Evolutionary conservation across 768 basidiomycete species (phyloP).

Genomic region (Russula sp.): DNA sequence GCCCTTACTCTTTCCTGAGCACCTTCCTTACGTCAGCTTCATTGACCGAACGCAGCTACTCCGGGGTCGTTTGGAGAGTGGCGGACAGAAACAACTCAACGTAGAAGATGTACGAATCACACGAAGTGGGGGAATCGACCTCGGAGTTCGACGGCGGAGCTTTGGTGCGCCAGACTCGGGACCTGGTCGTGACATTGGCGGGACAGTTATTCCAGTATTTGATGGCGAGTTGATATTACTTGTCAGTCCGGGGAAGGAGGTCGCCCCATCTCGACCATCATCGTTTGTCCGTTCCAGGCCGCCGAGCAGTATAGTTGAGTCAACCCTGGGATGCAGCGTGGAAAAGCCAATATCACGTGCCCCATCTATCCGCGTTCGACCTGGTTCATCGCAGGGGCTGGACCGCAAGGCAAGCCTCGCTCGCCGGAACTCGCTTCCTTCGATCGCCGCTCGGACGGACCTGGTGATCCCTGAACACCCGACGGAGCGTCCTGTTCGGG

Average conservation of each 20-base stretch:
- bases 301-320: constrained; percentile 35
- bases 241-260: constrained; percentile 53
- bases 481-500: constrained; percentile 68
- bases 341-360: constrained; percentile 52
- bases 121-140: constrained; percentile 49
- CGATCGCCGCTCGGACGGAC: constrained; percentile 60
- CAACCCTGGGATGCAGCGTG: constrained; percentile 1
- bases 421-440: constrained; percentile 75
- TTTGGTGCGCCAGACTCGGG: constrained; percentile 33
- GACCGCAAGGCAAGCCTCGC: constrained; percentile 77
- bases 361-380: constrained; percentile 77
- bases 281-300: constrained; percentile 65
- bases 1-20: constrained; percentile 74
- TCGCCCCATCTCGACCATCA: constrained; percentile 52
- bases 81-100: constrained; percentile 41
- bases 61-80: constrained; percentile 69
- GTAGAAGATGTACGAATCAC: constrained; percentile 58
- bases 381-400: constrained; percentile 60
- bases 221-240: constrained; percentile 72
- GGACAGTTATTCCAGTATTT: constrained; percentile 70
- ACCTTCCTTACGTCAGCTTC: constrained; percentile 62
- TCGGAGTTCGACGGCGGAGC: constrained; percentile 39
- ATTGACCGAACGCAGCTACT: constrained; percentile 64
- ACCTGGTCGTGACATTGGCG: constrained; percentile 46
- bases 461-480: constrained; percentile 60